These are phyloP conservation scores for Pyrenophora teres DNA, from an alignment of 2,329 filamentous ascomycete species.

Conservation along the genomic window DNA sequence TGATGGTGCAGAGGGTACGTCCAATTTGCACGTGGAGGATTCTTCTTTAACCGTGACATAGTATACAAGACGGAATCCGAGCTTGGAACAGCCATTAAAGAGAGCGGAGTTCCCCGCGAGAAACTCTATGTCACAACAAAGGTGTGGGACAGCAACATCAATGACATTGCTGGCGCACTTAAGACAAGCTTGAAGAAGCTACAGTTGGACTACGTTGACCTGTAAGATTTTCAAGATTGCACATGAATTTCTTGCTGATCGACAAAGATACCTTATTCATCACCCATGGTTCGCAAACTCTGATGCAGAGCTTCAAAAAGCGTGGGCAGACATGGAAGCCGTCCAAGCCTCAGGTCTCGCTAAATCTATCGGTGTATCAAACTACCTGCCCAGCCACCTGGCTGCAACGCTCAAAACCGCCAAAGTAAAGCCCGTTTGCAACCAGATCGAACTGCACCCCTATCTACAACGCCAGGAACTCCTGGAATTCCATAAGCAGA, in stretches of 20 bases:
- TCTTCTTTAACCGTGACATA: constrained; percentile 14
- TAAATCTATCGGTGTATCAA: constrained; percentile 67
- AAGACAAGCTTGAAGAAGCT: constrained; percentile 63
- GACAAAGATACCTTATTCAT: constrained; percentile 63
- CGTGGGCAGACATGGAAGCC: constrained; percentile 65
- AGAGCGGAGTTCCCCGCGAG: constrained; percentile 50
- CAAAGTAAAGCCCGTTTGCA: constrained; percentile 63
- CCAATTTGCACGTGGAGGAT: not conserved
- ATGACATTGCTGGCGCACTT: constrained; percentile 61
- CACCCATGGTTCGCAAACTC: constrained; percentile 62
- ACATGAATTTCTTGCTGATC: not conserved
- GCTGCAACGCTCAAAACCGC: constrained; percentile 59
- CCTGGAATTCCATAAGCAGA: constrained; percentile 57
- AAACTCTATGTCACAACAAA: constrained; percentile 63
- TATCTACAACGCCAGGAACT: constrained; percentile 67
- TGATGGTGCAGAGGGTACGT: constrained; percentile 71
- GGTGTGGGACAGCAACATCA: constrained; percentile 54
- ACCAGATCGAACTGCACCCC: constrained; percentile 73
- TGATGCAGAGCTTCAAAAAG: constrained; percentile 59
- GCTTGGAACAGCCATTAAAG: constrained; percentile 54
- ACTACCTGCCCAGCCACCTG: constrained; percentile 60
- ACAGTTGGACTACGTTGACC: constrained; percentile 64
- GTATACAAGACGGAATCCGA: constrained; percentile 59
- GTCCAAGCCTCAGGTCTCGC: constrained; percentile 62
- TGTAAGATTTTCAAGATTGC: constrained; percentile 51